Base-by-base conservation (phyloP, 768 basidiomycete species). In the Chlorophyllum brunneum region DNA sequence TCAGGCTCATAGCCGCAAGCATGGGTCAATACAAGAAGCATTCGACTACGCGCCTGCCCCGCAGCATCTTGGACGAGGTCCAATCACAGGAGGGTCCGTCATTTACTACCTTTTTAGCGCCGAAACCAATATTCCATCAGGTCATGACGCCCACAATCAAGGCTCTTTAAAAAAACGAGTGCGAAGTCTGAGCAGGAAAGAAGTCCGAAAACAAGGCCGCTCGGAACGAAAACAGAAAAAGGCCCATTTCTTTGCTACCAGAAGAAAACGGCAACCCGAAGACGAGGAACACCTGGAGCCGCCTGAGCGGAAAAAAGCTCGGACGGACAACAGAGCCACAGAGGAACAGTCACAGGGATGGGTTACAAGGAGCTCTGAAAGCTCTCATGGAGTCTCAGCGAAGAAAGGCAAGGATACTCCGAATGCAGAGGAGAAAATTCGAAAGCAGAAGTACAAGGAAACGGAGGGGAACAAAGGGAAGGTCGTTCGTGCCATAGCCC, bases 171-270 rank as follows among this genome's bases (percentile, higher is more conserved):
- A 22, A 9, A 52, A 47, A 36, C 49, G 49, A 30, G 23, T n/a
- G 39, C 42, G 34, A 37, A 34, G 26, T 44, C 20, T 62, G 22
- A 75, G 77, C 41, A 76, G 86, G 51, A 88, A 82, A 63, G 85
- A 86, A 42, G 63, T 76, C 11, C 71, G 88, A 37, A 90, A 85
- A 62, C 76, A 82, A 58, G 78, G 77, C 24, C 76, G 87, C n/a
- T 54, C 70, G 1, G 72, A 71, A 39, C 73, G 73, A 45, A 92
- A 88, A 63, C 75, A 79, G 59, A 77, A 80, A 39, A 88, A 80
- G 60, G 83, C 85, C 0, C 70, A 75, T 33, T 80, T 77, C 61
- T 86, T 85, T 64, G 71, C 77, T 4, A 63, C 65, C 7, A 45
- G 42, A n/a, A 58, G 45, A 29, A 68, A 73, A 49, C 77, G 82